Evolutionary conservation across 768 basidiomycete genomes (phyloP).

Genomic region (Glaciozyma martinii): DNA sequence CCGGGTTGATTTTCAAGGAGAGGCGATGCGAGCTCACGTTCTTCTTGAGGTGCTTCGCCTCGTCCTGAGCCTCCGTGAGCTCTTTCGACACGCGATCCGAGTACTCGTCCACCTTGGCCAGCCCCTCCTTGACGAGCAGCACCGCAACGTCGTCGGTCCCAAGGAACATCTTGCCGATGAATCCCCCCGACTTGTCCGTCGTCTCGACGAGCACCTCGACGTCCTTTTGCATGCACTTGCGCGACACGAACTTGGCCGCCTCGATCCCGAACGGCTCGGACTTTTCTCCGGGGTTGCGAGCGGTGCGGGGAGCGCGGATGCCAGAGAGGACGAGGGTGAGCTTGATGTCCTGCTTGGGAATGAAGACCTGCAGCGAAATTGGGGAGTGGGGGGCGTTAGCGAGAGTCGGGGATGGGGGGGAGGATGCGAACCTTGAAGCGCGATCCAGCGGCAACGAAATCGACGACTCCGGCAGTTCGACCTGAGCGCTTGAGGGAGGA

Average conservation of each 20-base stretch:
- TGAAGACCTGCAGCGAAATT: constrained; percentile 18
- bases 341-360: constrained; percentile 57
- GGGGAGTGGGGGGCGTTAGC: background rate
- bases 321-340: constrained; percentile 85
- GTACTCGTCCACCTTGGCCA: constrained; percentile 78
- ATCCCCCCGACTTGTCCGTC: constrained; percentile 89
- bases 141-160: constrained; percentile 82
- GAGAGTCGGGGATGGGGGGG: constrained; percentile 43
- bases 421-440: constrained; percentile 85
- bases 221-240: constrained; percentile 85
- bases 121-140: constrained; percentile 71
- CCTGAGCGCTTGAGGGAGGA: constrained; percentile 86
- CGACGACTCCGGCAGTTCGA: constrained; percentile 72
- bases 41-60: constrained; percentile 67
- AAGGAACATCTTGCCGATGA: constrained; percentile 58
- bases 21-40: constrained; percentile 52
- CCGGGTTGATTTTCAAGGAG: background rate
- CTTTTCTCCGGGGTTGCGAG: constrained; percentile 67
- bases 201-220: constrained; percentile 85
- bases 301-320: constrained; percentile 83
- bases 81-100: constrained; percentile 74
- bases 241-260: constrained; percentile 65
- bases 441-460: constrained; percentile 87
- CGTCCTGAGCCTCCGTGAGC: constrained; percentile 75
- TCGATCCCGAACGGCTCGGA: constrained; percentile 81